Conservation (phyloP, 495 filamentous ascomycete species). For the Lichina pygmaea region DNA sequence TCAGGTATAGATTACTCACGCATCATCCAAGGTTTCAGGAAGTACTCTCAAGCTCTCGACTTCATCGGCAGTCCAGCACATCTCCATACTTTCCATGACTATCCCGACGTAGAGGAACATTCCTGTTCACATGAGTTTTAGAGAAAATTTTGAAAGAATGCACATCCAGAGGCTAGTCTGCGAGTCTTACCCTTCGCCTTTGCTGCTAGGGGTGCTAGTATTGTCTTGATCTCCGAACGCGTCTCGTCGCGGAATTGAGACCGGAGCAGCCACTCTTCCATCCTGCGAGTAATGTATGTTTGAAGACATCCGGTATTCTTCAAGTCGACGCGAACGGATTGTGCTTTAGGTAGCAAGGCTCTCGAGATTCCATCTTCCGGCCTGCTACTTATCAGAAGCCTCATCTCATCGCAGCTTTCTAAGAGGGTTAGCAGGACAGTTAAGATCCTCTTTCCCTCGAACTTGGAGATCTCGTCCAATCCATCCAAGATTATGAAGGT, state of each 20-base stretch:
- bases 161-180: background rate
- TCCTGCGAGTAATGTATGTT: background rate
- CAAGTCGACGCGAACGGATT: background rate
- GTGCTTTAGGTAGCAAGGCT: conserved; percentile 1
- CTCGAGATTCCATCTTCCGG: conserved; percentile 3
- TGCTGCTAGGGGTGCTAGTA: conserved; percentile 1
- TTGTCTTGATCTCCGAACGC: background rate
- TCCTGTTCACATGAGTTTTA: background rate
- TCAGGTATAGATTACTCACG: background rate
- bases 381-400: conserved; percentile 7
- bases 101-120: background rate
- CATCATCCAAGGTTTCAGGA: background rate
- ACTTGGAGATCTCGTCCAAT: background rate
- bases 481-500: conserved; percentile 1
- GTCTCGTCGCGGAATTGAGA: background rate
- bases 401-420: conserved; percentile 3
- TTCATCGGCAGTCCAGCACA: background rate
- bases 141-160: background rate
- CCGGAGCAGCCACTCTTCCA: background rate
- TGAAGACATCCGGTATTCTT: background rate
- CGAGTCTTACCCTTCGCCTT: conserved; percentile 2
- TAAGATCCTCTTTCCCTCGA: background rate
- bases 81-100: background rate
- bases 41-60: background rate
- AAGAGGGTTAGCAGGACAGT: conserved; percentile 2